Conservation (phyloP, 2,329 filamentous ascomycete genomes). For the Microdochium trichocladiopsis region DNA sequence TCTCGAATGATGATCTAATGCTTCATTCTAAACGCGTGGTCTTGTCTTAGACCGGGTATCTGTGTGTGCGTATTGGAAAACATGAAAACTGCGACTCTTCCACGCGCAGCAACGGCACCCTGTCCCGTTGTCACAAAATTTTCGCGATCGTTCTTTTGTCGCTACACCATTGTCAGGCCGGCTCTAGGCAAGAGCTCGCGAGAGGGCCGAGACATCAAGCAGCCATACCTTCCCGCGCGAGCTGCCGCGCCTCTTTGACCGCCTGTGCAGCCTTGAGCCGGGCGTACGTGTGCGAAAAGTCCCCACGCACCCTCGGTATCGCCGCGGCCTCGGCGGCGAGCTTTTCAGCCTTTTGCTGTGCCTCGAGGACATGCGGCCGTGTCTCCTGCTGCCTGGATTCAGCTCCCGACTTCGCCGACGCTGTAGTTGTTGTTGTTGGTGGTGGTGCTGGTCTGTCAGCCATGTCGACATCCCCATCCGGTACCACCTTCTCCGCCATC, state of each 20-base stretch:
- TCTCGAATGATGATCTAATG: too few relatives aligned
- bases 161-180: constrained; percentile 7
- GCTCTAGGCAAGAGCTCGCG: background rate
- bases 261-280: constrained; percentile 50
- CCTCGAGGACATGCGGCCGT: constrained; percentile 9
- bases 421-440: background rate
- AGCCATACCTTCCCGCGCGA: constrained; percentile 33
- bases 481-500: constrained; percentile 2
- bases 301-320: constrained; percentile 11
- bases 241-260: constrained; percentile 43
- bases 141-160: too few relatives aligned
- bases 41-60: background rate
- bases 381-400: constrained; percentile 5
- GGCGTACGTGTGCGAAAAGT: constrained; percentile 39
- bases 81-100: too few relatives aligned
- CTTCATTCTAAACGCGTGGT: constrained; percentile 1
- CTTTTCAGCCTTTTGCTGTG: background rate
- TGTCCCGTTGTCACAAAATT: too few relatives aligned
- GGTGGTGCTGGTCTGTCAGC: constrained; percentile 6
- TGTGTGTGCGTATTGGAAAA: constrained; percentile 9
- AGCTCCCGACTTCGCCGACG: constrained; percentile 1
- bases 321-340: constrained; percentile 1
- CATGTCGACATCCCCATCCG: constrained; percentile 3
- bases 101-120: too few relatives aligned
- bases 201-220: constrained; percentile 5